These are phyloP conservation scores for Beauveria sp. DNA, from an alignment of 2,329 filamentous ascomycete species.

Conservation along the genomic window DNA sequence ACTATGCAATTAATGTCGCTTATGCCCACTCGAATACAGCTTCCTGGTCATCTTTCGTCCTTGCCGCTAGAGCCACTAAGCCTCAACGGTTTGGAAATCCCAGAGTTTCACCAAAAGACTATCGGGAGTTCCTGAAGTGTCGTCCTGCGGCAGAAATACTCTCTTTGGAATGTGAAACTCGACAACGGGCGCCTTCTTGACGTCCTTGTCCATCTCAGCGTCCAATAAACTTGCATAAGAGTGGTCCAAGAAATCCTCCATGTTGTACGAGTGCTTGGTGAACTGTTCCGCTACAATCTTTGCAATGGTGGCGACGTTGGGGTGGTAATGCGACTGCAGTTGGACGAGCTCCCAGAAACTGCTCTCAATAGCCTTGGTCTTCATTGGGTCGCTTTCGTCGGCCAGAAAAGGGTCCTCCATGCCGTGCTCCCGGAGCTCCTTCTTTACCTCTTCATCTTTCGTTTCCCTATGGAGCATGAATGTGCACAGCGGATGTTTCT, in stretches of 20 bases:
- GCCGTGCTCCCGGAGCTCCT: slow-evolving; percentile 52
- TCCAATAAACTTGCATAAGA: slow-evolving; percentile 81
- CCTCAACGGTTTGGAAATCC: slow-evolving; percentile 38
- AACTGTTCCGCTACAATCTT: slow-evolving; percentile 96
- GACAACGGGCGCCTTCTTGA: slow-evolving; percentile 81
- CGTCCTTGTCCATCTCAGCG: slow-evolving; percentile 71
- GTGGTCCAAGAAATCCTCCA: slow-evolving; percentile 97
- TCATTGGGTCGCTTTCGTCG: slow-evolving; percentile 71
- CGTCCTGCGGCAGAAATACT: slow-evolving; percentile 56
- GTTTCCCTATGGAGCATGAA: slow-evolving; percentile 89
- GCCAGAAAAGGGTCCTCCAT: slow-evolving; percentile 68
- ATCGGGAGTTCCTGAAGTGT: slow-evolving; percentile 39
- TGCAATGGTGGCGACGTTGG: slow-evolving; percentile 88
- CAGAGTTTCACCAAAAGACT: slow-evolving; percentile 53
- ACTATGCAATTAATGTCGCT: slow-evolving; percentile 4
- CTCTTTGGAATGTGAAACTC: slow-evolving; percentile 91
- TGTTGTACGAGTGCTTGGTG: slow-evolving; percentile 86
- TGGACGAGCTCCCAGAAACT: slow-evolving; percentile 93
- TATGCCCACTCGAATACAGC: background rate
- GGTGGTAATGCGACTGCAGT: slow-evolving; percentile 88
- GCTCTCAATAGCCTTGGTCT: slow-evolving; percentile 82
- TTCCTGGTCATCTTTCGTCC: background rate
- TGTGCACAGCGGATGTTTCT: slow-evolving; percentile 79
- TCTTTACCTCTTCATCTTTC: slow-evolving; percentile 49
- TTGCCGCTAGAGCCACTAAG: background rate